Conservation (phyloP, 2,329 filamentous ascomycete genomes). For the Fusarium illudens region DNA sequence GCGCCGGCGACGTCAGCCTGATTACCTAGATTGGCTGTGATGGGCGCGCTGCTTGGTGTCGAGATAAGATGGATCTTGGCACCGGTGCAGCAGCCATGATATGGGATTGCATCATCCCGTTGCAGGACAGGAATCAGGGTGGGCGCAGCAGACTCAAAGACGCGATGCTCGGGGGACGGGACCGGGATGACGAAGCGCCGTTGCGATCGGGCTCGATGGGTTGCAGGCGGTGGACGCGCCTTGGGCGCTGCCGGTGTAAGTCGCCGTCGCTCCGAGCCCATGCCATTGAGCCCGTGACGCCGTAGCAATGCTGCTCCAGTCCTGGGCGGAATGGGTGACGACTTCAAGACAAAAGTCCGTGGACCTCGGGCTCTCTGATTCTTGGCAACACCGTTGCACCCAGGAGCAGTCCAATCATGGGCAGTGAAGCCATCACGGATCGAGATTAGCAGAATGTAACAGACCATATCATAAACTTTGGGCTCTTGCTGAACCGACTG, state of each 20-base stretch:
- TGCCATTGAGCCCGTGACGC: conserved; percentile 10
- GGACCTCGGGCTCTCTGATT: background rate
- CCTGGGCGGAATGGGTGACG: conserved; percentile 1
- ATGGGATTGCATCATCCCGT: conserved; percentile 27
- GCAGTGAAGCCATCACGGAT: conserved; percentile 12
- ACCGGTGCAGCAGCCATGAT: background rate
- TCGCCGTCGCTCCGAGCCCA: conserved; percentile 15
- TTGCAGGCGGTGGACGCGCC: conserved; percentile 4
- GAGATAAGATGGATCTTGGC: conserved; percentile 11
- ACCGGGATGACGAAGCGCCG: conserved; percentile 10
- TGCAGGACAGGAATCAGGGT: background rate
- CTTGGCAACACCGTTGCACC: conserved; percentile 19
- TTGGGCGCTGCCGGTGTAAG: background rate
- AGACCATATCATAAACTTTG: conserved; percentile 7
- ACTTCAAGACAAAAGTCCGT: conserved; percentile 1
- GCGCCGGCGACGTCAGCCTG: conserved; percentile 27
- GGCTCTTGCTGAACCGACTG: conserved; percentile 5
- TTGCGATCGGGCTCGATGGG: conserved; percentile 21
- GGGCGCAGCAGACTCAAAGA: too few species aligned
- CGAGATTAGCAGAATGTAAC: conserved; percentile 23
- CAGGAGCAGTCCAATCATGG: conserved; percentile 10
- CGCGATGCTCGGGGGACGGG: background rate
- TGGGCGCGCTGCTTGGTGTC: conserved; percentile 12
- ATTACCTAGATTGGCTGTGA: conserved; percentile 19
- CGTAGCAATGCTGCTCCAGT: conserved; percentile 14